Conservation (phyloP, 805 yeast species). For the Kockiozyma suomiensis region DNA sequence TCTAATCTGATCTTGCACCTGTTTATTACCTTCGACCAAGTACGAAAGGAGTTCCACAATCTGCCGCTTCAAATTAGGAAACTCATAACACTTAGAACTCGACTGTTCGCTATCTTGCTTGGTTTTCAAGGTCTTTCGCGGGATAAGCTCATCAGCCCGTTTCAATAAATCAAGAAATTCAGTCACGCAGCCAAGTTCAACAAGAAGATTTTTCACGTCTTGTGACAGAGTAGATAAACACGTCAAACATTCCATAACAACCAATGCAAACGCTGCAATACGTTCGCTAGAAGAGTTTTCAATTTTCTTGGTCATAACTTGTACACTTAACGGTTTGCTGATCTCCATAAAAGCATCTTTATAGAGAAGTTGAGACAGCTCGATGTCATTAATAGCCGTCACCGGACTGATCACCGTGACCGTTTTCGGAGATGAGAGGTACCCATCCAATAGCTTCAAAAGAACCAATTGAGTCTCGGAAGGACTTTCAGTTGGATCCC, state of each 20-base stretch:
- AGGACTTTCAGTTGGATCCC: conserved; percentile 1
- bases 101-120: neutral
- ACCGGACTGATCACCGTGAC: too few species aligned
- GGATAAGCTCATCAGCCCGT: conserved; percentile 17
- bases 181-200: conserved; percentile 5
- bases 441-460: conserved; percentile 25
- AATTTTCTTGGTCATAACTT: conserved; percentile 20
- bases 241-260: conserved; percentile 14
- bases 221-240: conserved; percentile 4
- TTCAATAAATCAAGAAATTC: conserved; percentile 22
- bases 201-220: conserved; percentile 5
- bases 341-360: conserved; percentile 6
- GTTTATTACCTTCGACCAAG: conserved; percentile 54
- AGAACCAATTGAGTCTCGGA: conserved; percentile 15
- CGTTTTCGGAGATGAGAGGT: conserved; percentile 13
- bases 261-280: neutral
- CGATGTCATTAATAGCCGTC: conserved; percentile 2
- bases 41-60: conserved; percentile 67
- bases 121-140: conserved; percentile 23
- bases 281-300: conserved; percentile 1
- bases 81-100: conserved; percentile 36
- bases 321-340: conserved; percentile 19
- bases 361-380: conserved; percentile 16
- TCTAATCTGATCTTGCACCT: conserved; percentile 69
- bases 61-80: conserved; percentile 68